These are phyloP conservation scores for Phyllosticta paracitricarpa DNA, from an alignment of 2,329 filamentous ascomycete genomes.

Conservation along the genomic window DNA sequence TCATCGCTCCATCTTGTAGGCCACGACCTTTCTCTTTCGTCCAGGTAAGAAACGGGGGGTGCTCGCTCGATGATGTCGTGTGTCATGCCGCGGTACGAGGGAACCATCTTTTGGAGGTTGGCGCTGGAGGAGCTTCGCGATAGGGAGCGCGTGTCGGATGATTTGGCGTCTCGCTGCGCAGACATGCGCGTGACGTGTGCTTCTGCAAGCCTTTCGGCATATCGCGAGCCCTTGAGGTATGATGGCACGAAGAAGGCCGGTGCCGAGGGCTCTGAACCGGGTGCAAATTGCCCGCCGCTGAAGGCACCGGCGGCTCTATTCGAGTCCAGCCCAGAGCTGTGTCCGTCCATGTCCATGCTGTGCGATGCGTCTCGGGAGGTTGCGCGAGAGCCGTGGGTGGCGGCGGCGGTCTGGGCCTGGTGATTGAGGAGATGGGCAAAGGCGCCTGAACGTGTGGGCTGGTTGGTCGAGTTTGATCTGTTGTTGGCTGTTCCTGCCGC, in stretches of 20 bases:
- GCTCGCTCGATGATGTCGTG: constrained; percentile 77
- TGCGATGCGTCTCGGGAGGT: constrained; percentile 25
- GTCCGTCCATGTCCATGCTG: constrained; percentile 28
- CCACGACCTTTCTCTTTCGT: constrained; percentile 32
- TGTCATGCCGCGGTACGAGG: constrained; percentile 65
- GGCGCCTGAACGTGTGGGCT: constrained; percentile 29
- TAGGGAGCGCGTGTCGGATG: constrained; percentile 37
- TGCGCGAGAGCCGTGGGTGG: constrained; percentile 14
- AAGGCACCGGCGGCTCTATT: constrained; percentile 6
- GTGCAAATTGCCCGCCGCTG: constrained; percentile 18
- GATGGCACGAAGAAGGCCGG: constrained; percentile 68
- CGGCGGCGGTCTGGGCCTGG: constrained; percentile 22
- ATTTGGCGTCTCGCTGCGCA: constrained; percentile 37
- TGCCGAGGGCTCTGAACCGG: constrained; percentile 20
- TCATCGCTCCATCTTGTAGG: constrained; percentile 73
- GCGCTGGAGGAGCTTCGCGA: constrained; percentile 49
- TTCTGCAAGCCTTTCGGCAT: constrained; percentile 66
- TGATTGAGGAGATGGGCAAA: constrained; percentile 48
- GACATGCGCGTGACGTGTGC: constrained; percentile 39
- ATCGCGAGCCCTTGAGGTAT: constrained; percentile 68
- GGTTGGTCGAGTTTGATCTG: constrained; percentile 25
- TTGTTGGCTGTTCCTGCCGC: constrained; percentile 40
- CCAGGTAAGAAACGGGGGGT: constrained; percentile 25
- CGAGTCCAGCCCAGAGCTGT: background rate
- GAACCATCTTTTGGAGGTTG: constrained; percentile 50